A percentile compares a stretch with the other conserved stretches of the same genome.
phyloP scores from a whole-genome alignment of 2,329 filamentous ascomycete genomes.

The Penicillium vulpinum region DNA sequence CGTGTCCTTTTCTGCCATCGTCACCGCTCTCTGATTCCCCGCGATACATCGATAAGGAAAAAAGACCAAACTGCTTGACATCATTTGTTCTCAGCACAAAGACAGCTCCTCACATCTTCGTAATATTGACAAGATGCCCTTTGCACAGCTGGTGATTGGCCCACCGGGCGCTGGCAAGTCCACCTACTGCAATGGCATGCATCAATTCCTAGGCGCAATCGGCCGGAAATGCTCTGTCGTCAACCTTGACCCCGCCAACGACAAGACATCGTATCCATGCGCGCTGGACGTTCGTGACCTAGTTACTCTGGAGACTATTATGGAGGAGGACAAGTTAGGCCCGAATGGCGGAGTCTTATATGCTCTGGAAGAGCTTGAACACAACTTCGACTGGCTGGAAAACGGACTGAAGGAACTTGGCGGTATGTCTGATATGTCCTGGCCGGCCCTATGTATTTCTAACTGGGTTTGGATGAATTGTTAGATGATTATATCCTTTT shows the following conservation, averaged over 20 bases:
- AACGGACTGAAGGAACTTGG: conserved; percentile 74
- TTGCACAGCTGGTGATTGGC: conserved; percentile 83
- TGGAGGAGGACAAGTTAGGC: conserved; percentile 84
- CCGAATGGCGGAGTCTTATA: conserved; percentile 93
- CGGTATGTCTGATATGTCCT: conserved; percentile 41
- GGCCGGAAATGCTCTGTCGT: conserved; percentile 92
- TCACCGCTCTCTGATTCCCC: conserved; percentile 33
- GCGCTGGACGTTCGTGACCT: conserved; percentile 88
- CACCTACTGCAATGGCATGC: conserved; percentile 98
- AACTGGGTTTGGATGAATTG: neutral
- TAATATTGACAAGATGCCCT: conserved; percentile 48
- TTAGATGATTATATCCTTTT: conserved; percentile 90
- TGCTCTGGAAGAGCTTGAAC: conserved; percentile 90
- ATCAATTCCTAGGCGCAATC: conserved; percentile 96
- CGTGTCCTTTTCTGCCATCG: conserved; percentile 34
- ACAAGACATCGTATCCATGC: conserved; percentile 82
- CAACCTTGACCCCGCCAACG: conserved; percentile 96
- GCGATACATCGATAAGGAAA: conserved; percentile 25
- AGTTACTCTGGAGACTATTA: conserved; percentile 89
- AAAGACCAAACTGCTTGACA: conserved; percentile 7
- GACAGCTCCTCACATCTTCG: neutral
- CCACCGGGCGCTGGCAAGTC: conserved; percentile 95
- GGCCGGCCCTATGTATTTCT: neutral
- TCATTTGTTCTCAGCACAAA: neutral
- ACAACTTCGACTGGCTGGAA: conserved; percentile 91